Conservation (phyloP, 331 rosid genomes). For the Arachis monticola region DNA sequence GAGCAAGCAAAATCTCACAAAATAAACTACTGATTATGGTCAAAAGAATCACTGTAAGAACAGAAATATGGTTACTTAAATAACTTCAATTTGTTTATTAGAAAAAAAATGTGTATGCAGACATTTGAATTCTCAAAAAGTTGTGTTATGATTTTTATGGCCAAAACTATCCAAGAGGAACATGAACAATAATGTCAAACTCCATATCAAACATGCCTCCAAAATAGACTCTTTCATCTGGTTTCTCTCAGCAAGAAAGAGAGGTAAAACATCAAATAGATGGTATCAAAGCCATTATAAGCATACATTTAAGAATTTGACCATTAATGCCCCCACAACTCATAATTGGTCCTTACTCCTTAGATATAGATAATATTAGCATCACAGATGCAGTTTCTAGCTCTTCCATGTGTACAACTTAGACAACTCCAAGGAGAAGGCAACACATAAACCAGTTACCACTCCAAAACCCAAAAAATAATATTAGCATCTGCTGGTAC, state of each 20-base stretch:
- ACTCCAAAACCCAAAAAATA: neutral
- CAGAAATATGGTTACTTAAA: neutral
- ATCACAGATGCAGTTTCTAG: too few relatives aligned
- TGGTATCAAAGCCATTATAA: too few relatives aligned
- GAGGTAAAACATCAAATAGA: too few relatives aligned
- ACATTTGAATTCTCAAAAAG: neutral
- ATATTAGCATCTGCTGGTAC: neutral
- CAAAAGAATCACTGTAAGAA: neutral
- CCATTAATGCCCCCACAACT: too few relatives aligned
- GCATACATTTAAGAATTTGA: too few relatives aligned
- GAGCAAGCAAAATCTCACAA: constrained; percentile 1
- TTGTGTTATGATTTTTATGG: neutral
- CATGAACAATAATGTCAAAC: neutral
- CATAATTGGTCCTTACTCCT: too few relatives aligned
- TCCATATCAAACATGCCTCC: constrained; percentile 4
- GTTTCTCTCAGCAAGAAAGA: neutral
- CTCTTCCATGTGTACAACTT: neutral
- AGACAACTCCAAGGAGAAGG: neutral
- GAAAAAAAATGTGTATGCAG: neutral
- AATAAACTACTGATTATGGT: neutral
- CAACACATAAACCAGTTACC: neutral
- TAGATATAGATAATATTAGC: too few relatives aligned
- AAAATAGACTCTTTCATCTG: neutral
- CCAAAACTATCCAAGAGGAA: neutral
- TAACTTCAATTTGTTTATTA: neutral